A percentile compares a stretch with the other conserved stretches of the same genome.
phyloP scores from a whole-genome alignment of 306 rosid species.

The Vigna radiata region DNA sequence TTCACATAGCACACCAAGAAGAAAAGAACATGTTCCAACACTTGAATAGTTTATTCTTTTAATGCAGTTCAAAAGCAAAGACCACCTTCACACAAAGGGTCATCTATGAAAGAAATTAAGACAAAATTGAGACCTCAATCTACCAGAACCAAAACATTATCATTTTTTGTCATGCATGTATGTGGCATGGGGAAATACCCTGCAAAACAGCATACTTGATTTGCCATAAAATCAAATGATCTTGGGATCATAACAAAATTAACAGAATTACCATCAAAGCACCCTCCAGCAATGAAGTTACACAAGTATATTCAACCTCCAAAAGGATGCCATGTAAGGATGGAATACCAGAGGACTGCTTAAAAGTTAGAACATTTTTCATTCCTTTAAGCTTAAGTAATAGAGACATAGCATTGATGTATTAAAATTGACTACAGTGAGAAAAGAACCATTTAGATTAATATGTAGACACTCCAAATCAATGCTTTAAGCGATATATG shows the following conservation, averaged over 20 bases:
- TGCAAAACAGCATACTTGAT: slow-evolving; percentile 18
- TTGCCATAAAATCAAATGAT: slow-evolving; percentile 28
- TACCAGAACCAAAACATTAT: slow-evolving; percentile 30
- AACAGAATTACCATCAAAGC: neutral
- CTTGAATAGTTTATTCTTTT: slow-evolving; percentile 9
- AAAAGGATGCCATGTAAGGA: slow-evolving; percentile 15
- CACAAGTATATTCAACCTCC: slow-evolving; percentile 27
- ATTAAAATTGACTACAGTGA: slow-evolving; percentile 20
- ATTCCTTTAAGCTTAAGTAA: slow-evolving; percentile 12
- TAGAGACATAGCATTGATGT: neutral
- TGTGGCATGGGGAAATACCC: slow-evolving; percentile 12
- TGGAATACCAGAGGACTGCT: slow-evolving; percentile 20
- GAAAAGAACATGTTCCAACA: slow-evolving; percentile 19
- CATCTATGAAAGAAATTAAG: slow-evolving; percentile 22
- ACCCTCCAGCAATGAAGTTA: slow-evolving; percentile 14
- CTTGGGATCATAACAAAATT: slow-evolving; percentile 26
- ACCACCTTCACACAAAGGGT: slow-evolving; percentile 22
- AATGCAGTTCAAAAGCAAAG: neutral
- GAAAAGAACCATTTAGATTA: slow-evolving; percentile 28
- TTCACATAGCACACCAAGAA: slow-evolving; percentile 6
- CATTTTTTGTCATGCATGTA: slow-evolving; percentile 2
- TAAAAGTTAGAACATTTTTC: neutral
- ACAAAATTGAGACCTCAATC: slow-evolving; percentile 28
- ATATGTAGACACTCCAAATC: slow-evolving; percentile 33
- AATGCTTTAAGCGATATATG: neutral